Evolutionary conservation across 2,329 filamentous ascomycete species (phyloP).

Genomic region (Thielaviopsis cerberus): DNA sequence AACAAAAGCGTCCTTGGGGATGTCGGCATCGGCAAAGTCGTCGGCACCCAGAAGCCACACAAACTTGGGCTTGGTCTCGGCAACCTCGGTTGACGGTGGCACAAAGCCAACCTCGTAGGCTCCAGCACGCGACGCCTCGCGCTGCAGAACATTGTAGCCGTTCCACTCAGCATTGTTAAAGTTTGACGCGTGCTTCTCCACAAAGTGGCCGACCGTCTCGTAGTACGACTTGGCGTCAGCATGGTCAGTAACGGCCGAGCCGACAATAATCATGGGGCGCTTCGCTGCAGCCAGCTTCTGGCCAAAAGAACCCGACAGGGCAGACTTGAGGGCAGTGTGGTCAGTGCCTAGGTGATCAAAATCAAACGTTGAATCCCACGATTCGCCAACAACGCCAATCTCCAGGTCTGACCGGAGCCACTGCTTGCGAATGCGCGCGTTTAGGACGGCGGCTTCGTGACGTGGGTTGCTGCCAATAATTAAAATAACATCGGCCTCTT

Average conservation of each 20-base stretch:
- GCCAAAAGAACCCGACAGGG: constrained; percentile 71
- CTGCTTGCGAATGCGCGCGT: constrained; percentile 92
- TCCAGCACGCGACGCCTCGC: constrained; percentile 76
- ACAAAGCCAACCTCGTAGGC: constrained; percentile 94
- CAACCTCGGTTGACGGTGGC: constrained; percentile 62
- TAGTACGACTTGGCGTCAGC: constrained; percentile 81
- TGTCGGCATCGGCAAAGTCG: constrained; percentile 66
- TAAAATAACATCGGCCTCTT: constrained; percentile 81
- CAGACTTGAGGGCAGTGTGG: constrained; percentile 62
- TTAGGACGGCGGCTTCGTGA: constrained; percentile 85
- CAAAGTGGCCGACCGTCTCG: constrained; percentile 73
- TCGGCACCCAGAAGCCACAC: constrained; percentile 93
- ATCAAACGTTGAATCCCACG: constrained; percentile 87
- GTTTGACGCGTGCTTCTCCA: constrained; percentile 79
- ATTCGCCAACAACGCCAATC: constrained; percentile 75
- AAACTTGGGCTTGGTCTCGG: constrained; percentile 78
- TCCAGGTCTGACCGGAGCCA: constrained; percentile 91
- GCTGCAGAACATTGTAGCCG: constrained; percentile 91
- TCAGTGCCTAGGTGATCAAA: constrained; percentile 78
- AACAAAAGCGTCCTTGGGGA: constrained; percentile 90
- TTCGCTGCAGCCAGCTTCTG: constrained; percentile 79
- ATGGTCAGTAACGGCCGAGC: constrained; percentile 82
- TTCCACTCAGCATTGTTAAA: constrained; percentile 88
- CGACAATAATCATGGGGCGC: constrained; percentile 90
- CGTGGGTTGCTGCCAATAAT: constrained; percentile 89